Percentiles rank a stretch among this genome's conserved stretches.
phyloP scores from a whole-genome alignment of 768 basidiomycete species.

The Hericium rajendrae region DNA sequence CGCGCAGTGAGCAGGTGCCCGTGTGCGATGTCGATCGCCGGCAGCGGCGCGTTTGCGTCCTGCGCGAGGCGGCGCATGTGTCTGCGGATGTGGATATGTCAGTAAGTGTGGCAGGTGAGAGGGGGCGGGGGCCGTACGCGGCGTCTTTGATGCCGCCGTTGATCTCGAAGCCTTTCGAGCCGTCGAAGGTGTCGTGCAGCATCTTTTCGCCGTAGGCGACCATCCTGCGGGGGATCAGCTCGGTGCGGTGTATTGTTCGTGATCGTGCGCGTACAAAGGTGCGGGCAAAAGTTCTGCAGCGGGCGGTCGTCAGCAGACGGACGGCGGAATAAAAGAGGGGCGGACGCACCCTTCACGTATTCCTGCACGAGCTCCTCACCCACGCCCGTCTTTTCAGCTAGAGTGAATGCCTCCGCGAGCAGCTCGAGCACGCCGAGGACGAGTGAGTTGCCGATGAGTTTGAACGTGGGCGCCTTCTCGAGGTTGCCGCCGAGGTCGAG shows the following conservation, averaged over 20 bases:
- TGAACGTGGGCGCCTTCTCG: slow-evolving; percentile 70
- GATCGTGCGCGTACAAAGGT: slow-evolving; percentile 31
- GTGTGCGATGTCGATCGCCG: slow-evolving; percentile 59
- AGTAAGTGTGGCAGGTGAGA: neutral
- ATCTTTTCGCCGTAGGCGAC: slow-evolving; percentile 59
- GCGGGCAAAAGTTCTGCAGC: slow-evolving; percentile 56
- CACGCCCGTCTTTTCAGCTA: slow-evolving; percentile 79
- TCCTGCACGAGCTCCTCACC: slow-evolving; percentile 46
- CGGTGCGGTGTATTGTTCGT: neutral
- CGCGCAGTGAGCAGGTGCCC: slow-evolving; percentile 74
- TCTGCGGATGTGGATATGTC: slow-evolving; percentile 19
- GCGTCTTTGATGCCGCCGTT: slow-evolving; percentile 89
- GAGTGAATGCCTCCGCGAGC: slow-evolving; percentile 73
- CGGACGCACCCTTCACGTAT: slow-evolving; percentile 44
- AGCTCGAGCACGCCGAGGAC: slow-evolving; percentile 72
- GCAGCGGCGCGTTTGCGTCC: slow-evolving; percentile 62
- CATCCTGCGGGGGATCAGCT: slow-evolving; percentile 25
- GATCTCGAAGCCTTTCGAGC: slow-evolving; percentile 63
- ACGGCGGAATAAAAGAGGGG: neutral
- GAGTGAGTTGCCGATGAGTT: slow-evolving; percentile 73
- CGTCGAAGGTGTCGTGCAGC: slow-evolving; percentile 66
- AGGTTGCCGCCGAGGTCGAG: slow-evolving; percentile 79
- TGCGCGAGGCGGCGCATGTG: slow-evolving; percentile 65
- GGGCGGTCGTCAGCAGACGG: no score
- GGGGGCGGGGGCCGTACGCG: slow-evolving; percentile 27